Conservation (phyloP, 192 early-diverging fungal genomes). For the Chytriomyces hyalinus region DNA sequence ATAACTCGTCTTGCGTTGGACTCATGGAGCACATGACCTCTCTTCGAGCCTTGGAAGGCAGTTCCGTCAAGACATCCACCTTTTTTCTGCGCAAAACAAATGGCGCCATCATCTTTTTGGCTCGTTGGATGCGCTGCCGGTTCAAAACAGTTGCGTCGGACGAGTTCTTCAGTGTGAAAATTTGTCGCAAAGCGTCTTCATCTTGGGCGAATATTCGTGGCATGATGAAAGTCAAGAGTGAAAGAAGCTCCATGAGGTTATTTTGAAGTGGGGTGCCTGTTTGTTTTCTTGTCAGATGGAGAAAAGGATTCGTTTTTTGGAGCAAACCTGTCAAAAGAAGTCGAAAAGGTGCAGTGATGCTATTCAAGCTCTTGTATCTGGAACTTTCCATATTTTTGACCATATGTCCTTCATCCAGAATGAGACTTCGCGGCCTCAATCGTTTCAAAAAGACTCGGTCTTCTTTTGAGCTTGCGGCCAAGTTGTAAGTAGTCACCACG, state of each 20-base stretch:
- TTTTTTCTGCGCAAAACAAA: constrained; percentile 89
- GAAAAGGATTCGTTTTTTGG: not conserved
- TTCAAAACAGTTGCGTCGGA: constrained; percentile 37
- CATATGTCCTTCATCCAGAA: constrained; percentile 82
- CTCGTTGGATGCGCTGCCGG: constrained; percentile 72
- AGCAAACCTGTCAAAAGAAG: constrained; percentile 28
- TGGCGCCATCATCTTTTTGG: constrained; percentile 82
- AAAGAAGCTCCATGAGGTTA: constrained; percentile 82
- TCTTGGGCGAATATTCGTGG: constrained; percentile 74
- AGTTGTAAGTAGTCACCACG: constrained; percentile 79
- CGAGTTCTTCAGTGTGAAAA: constrained; percentile 67
- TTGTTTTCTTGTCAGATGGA: constrained; percentile 39
- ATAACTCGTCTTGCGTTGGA: constrained; percentile 36
- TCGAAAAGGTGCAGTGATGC: constrained; percentile 44
- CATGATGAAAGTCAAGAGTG: constrained; percentile 86
- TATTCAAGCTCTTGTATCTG: constrained; percentile 79
- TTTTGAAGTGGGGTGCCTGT: constrained; percentile 96
- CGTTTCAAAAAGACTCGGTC: constrained; percentile 76
- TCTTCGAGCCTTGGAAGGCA: constrained; percentile 38
- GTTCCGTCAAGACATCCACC: constrained; percentile 50
- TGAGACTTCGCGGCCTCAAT: constrained; percentile 68
- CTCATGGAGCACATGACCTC: constrained; percentile 40
- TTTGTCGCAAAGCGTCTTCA: constrained; percentile 54
- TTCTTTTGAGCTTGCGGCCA: constrained; percentile 71
- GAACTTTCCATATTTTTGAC: constrained; percentile 84